Percentiles rank a stretch among this genome's conserved stretches.
Conservation (phyloP, 352 stramenopile genomes). For the Globisporangium irregulare region DNA sequence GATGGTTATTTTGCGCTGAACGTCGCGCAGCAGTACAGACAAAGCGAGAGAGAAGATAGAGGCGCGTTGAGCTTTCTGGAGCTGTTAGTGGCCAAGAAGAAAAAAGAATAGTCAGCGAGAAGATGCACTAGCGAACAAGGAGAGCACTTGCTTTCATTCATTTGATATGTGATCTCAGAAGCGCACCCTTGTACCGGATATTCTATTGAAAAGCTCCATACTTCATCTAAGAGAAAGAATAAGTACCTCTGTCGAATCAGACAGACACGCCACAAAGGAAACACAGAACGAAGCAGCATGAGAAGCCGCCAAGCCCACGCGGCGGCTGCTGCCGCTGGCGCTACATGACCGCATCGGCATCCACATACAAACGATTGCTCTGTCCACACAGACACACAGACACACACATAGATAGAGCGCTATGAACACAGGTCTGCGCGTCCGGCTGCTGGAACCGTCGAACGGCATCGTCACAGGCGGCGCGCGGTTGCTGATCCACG, state of each 20-base stretch:
- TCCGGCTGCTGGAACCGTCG: conserved; percentile 53
- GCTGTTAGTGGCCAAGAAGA: neutral
- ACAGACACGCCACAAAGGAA: neutral
- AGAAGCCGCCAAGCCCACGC: neutral
- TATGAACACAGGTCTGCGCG: conserved; percentile 28
- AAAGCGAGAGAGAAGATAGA: neutral
- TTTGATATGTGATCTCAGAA: neutral
- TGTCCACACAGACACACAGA: neutral
- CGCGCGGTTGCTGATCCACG: conserved; percentile 53
- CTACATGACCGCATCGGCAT: neutral
- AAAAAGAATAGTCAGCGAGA: neutral
- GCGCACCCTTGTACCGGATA: neutral
- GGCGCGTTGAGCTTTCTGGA: neutral
- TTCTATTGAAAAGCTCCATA: neutral
- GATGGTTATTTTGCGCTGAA: neutral
- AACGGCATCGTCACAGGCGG: conserved; percentile 44
- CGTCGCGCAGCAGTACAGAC: neutral
- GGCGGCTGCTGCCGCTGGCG: neutral
- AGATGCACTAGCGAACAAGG: neutral
- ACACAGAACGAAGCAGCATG: neutral
- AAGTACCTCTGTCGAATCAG: neutral
- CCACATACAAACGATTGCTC: neutral
- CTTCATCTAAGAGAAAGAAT: neutral
- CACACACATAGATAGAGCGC: neutral
- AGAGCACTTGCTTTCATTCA: neutral